Percentiles rank a stretch among this genome's conserved stretches.
Conservation (phyloP, 257 asterid species). For the Solanum lycopersicoides region DNA sequence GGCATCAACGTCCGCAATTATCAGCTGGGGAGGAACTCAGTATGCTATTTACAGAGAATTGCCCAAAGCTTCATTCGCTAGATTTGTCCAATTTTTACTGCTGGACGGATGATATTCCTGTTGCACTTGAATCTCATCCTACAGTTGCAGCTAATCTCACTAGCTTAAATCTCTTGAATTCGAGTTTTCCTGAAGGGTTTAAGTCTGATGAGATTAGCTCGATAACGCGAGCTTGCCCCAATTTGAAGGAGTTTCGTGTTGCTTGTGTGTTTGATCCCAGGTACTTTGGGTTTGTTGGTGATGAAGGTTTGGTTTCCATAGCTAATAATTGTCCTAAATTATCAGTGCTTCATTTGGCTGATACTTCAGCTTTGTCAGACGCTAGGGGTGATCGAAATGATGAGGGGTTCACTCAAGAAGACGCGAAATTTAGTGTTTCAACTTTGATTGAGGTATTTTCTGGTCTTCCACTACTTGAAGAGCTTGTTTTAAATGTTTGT, state of each 20-base stretch:
- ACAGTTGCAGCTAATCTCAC: constrained; percentile 29
- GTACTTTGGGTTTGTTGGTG: constrained; percentile 64
- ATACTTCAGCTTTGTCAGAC: constrained; percentile 39
- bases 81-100: constrained; percentile 71
- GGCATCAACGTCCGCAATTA: constrained; percentile 84
- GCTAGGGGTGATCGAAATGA: constrained; percentile 43
- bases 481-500: constrained; percentile 57
- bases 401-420: constrained; percentile 50
- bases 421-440: constrained; percentile 39
- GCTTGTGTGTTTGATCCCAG: constrained; percentile 82
- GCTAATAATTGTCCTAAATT: constrained; percentile 59
- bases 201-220: constrained; percentile 54
- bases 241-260: constrained; percentile 42
- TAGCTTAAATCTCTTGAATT: constrained; percentile 50
- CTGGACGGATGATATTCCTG: constrained; percentile 85
- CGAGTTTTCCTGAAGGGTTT: constrained; percentile 72
- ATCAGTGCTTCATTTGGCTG: constrained; percentile 65
- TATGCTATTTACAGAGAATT: constrained; percentile 21
- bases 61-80: constrained; percentile 18
- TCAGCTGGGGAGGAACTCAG: constrained; percentile 61
- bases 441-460: constrained; percentile 81
- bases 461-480: constrained; percentile 62
- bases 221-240: constrained; percentile 56
- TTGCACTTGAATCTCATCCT: constrained; percentile 39
- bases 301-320: constrained; percentile 49